Conservation (phyloP, 805 yeast species). For the Lipomyces mesembrius region DNA sequence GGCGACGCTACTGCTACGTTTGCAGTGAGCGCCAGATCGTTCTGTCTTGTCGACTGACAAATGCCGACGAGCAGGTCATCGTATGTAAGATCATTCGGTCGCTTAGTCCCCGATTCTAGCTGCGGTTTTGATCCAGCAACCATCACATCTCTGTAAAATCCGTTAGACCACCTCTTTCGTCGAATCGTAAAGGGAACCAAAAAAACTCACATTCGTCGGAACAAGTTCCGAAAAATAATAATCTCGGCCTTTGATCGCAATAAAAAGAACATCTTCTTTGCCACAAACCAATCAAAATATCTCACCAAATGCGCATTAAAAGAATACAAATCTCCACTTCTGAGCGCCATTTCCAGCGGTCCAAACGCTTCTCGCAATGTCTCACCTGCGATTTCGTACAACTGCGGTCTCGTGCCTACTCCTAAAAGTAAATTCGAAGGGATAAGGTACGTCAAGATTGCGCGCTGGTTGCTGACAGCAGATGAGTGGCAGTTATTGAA, state of each 20-base stretch:
- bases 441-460: slow-evolving; percentile 54
- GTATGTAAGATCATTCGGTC: slow-evolving; percentile 34
- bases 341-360: slow-evolving; percentile 48
- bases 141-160: slow-evolving; percentile 5
- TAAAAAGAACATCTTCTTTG: slow-evolving; percentile 41
- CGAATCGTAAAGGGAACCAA: too few species aligned
- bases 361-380: slow-evolving; percentile 47
- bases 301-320: slow-evolving; percentile 47
- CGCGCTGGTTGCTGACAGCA: slow-evolving; percentile 46
- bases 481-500: slow-evolving; percentile 48
- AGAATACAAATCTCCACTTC: slow-evolving; percentile 51
- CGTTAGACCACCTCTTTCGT: not conserved
- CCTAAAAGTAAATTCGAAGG: slow-evolving; percentile 63
- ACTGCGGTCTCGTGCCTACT: slow-evolving; percentile 49
- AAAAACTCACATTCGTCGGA: slow-evolving; percentile 25
- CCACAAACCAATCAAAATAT: slow-evolving; percentile 40
- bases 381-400: slow-evolving; percentile 34
- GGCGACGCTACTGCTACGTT: not conserved
- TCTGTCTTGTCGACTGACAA: slow-evolving; percentile 26
- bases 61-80: slow-evolving; percentile 30
- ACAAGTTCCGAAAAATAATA: slow-evolving; percentile 43
- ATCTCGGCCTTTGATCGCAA: slow-evolving; percentile 41
- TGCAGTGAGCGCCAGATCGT: slow-evolving; percentile 5
- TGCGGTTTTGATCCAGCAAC: not conserved
- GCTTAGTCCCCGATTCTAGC: slow-evolving; percentile 13